Evolutionary conservation across 2,329 filamentous ascomycete species (phyloP).

Genomic region (Colletotrichum navitas): DNA sequence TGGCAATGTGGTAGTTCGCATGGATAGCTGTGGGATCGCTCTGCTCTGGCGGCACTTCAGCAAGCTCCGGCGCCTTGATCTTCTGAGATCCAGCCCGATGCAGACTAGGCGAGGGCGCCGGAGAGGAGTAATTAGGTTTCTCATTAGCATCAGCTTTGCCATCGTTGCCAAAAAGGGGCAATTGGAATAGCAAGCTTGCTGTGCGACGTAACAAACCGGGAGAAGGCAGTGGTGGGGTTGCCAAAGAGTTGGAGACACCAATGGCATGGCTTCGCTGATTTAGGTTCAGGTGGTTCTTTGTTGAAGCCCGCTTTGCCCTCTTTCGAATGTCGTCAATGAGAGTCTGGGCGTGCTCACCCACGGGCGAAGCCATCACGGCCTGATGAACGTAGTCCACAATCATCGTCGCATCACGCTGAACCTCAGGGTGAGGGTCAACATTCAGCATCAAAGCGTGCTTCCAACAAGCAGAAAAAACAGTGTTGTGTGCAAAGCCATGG

Average conservation of each 20-base stretch:
- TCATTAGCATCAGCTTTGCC: conserved; percentile 50
- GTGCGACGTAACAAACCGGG: conserved; percentile 73
- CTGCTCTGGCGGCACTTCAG: conserved; percentile 75
- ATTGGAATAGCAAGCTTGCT: conserved; percentile 71
- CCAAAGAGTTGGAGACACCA: conserved; percentile 52
- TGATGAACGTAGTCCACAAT: conserved; percentile 89
- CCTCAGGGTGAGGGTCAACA: conserved; percentile 94
- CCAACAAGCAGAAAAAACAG: conserved; percentile 94
- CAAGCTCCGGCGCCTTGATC: conserved; percentile 57
- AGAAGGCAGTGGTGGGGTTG: conserved; percentile 61
- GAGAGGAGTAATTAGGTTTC: conserved; percentile 36
- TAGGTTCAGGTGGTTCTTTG: conserved; percentile 57
- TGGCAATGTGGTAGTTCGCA: conserved; percentile 80
- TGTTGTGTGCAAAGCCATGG: conserved; percentile 81
- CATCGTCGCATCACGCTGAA: conserved; percentile 85
- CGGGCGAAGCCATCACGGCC: conserved; percentile 80
- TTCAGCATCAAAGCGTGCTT: conserved; percentile 91
- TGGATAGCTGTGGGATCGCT: conserved; percentile 75
- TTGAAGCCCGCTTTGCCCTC: conserved; percentile 61
- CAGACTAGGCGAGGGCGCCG: conserved; percentile 51
- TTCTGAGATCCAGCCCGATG: conserved; percentile 55
- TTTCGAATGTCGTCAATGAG: conserved; percentile 80
- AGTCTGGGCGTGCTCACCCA: conserved; percentile 77
- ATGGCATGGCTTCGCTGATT: conserved; percentile 59
- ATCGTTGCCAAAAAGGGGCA: conserved; percentile 66